Base-by-base conservation (phyloP, 352 stramenopile species). In the Phytophthora cactorum region DNA sequence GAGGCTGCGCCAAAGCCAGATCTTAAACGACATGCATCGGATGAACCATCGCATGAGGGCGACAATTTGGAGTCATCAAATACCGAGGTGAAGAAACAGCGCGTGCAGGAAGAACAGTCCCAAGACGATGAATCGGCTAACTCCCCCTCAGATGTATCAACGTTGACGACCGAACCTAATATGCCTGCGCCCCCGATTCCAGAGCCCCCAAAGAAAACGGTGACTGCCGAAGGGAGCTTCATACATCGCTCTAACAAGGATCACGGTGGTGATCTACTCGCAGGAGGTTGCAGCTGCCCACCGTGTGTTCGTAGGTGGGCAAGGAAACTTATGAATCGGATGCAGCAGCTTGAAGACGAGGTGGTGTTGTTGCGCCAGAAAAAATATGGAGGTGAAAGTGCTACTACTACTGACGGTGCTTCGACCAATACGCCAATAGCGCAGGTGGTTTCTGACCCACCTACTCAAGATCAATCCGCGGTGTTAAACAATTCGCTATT, bases 271-370 rank as follows among this genome's bases (percentile, higher is more conserved):
- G 70, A 78, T 68, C 45, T 78, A 43, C 66, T 78, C 32, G 52
- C 66, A 39, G 70, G 66, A 28, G 70, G 70, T 28, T 78, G 70
- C 46, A 75, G 61, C 31, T 78, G 70, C 32, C 70, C 70, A 28
- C 60, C 61, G n/a, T 78, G 70, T n/a, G 70, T 75, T 69, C 70
- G 70, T 50, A 44, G 66, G 8, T 78, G 66, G 70, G 70, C 70
- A 5, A 68, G 66, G 28, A 75, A 78, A 45, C 52, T 78, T 9
- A 75, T 72, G 66, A 75, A 72, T 47, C 59, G 60, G 17, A 78
- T 78, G 60, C 66, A 78, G 53, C 66, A 78, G 11, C 60, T 78
- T 50, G 70, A 78, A 56, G 66, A 75, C 36, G 70, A 78, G 45
- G 70, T 78, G 34, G 11, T 78, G 36, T 61, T 47, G 36, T 55